Base-by-base conservation (phyloP, 1,284 basidiomycete genomes). In the Tilletia walkeri region DNA sequence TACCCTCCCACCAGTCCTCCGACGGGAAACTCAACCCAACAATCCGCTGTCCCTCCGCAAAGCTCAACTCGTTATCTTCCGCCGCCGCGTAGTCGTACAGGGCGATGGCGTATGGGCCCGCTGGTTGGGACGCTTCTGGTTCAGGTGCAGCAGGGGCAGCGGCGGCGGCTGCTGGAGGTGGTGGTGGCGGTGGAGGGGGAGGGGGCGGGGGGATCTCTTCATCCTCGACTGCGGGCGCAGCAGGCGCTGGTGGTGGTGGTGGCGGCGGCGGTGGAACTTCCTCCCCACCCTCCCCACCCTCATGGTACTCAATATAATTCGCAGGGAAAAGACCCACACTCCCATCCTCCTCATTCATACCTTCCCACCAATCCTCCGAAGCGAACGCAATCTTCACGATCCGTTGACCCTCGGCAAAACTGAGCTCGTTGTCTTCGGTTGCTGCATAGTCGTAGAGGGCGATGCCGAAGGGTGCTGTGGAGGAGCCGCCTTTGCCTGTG, bases 131-230 rank as follows among this genome's bases (percentile, higher is more conserved):
- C 66, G 14, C 73, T 30, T 69, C 69, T 9, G 48, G 49, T 24
- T 67, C 66, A 24, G 48, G 45, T 5, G 54, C 61, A 10, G 54
- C 61, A 10, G 20, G 54, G 48, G 66, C 48, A 1, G 65, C 73
- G 2, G 70, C 73, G 34, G 70, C 54, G 59, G 73, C 71, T 10
- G 72, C 73, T 5, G 73, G 68, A 4, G 74, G 69, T 20, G 72
- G 68, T 18, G 72, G 72, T 2, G 77, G 75, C 20, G 76, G 79
- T 6, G 76, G 78, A 0, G 79, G 76, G 4, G 82, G 78, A 2
- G 82, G 82, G 0, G 82, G 80, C 0, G 78, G 91, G 88, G 79
- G 92, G 71, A 39, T 66, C 14, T 61, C 69, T 34, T 71, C 71
- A 30, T 76, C 65, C 49, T 70, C 20, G 39, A 47, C 54, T 18